phyloP scores from a whole-genome alignment of 805 yeast genomes.

The Torulaspora microellipsoides region DNA sequence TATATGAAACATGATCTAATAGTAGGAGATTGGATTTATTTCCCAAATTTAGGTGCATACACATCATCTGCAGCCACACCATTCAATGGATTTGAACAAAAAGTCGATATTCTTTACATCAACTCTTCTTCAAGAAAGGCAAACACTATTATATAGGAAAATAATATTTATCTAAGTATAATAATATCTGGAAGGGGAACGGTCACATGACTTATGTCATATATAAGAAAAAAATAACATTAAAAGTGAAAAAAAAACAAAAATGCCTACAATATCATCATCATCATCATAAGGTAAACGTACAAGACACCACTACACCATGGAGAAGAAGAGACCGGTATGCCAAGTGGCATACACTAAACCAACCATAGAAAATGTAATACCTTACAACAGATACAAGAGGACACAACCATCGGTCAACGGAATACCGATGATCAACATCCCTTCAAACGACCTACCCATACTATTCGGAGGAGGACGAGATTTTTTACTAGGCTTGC shows the following conservation, averaged over 20 bases:
- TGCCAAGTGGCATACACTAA: conserved; percentile 27
- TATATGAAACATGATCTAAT: conserved; percentile 54
- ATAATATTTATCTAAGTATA: neutral
- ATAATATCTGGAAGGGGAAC: too few relatives aligned
- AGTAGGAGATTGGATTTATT: conserved; percentile 92
- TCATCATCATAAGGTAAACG: too few relatives aligned
- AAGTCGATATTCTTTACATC: conserved; percentile 59
- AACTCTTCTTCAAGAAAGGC: conserved; percentile 39
- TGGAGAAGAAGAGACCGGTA: conserved; percentile 10
- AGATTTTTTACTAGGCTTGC: conserved; percentile 27
- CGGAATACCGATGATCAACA: conserved; percentile 9
- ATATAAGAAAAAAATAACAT: neutral
- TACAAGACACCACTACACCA: neutral
- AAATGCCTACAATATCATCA: too few relatives aligned
- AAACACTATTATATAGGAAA: neutral
- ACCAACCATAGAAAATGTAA: conserved; percentile 39
- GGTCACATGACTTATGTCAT: neutral
- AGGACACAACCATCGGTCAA: conserved; percentile 29
- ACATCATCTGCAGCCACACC: conserved; percentile 88
- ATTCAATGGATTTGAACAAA: conserved; percentile 80
- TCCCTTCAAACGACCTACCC: conserved; percentile 27
- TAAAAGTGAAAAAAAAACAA: neutral
- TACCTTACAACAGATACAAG: conserved; percentile 28
- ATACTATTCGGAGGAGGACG: conserved; percentile 42
- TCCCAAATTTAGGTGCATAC: conserved; percentile 83